These are phyloP conservation scores for Backusella australiensis DNA, from an alignment of 192 early-diverging fungal genomes.

Conservation along the genomic window DNA sequence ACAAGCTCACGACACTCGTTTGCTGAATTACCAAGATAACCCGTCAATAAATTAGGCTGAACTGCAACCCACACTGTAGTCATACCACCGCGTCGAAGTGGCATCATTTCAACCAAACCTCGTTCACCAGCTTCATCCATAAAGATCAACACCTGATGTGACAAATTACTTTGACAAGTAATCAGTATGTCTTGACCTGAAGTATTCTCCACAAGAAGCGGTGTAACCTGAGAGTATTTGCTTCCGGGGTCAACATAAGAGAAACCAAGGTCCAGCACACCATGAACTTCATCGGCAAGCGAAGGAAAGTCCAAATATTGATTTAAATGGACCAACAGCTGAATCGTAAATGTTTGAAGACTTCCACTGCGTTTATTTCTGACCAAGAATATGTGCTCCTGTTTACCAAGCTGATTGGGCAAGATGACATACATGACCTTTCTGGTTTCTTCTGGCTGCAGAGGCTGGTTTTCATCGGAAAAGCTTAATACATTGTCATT, in stretches of 20 bases:
- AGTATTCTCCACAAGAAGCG: conserved; percentile 69
- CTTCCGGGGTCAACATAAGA: conserved; percentile 76
- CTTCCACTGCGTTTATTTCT: conserved; percentile 34
- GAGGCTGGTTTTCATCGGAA: conserved; percentile 24
- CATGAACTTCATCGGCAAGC: conserved; percentile 49
- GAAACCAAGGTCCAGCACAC: conserved; percentile 73
- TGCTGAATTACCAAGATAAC: conserved; percentile 34
- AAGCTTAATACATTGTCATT: conserved; percentile 34
- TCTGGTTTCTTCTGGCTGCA: conserved; percentile 53
- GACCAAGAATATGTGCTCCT: conserved; percentile 49
- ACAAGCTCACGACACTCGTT: conserved; percentile 66
- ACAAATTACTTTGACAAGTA: conserved; percentile 75
- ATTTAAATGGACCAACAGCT: conserved; percentile 48
- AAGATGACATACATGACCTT: conserved; percentile 55
- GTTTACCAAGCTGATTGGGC: conserved; percentile 51
- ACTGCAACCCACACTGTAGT: conserved; percentile 74
- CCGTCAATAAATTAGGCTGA: conserved; percentile 62
- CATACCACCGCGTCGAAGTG: conserved; percentile 47
- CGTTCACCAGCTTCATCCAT: conserved; percentile 52
- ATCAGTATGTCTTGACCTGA: conserved; percentile 65
- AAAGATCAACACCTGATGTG: conserved; percentile 80
- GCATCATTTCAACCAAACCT: conserved; percentile 51
- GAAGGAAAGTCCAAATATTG: conserved; percentile 65
- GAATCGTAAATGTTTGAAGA: conserved; percentile 44
- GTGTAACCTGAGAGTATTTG: conserved; percentile 72